Conservation (phyloP, 2,329 filamentous ascomycete species). For the Elsinoe ampelina region DNA sequence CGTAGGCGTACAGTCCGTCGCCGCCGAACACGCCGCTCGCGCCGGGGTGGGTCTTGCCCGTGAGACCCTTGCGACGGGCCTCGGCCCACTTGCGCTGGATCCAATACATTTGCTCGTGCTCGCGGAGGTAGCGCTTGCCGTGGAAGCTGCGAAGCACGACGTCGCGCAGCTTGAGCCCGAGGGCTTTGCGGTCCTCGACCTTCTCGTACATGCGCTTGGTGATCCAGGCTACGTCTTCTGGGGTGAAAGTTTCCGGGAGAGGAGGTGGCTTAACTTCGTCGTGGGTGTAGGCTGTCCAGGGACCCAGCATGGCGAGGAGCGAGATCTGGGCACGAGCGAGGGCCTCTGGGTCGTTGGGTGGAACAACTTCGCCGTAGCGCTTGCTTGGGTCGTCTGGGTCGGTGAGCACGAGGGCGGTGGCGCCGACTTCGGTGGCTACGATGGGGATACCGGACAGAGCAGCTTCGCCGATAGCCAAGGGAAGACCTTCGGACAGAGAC, state of each 20-base stretch:
- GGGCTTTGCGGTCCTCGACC: constrained; percentile 43
- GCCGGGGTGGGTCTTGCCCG: constrained; percentile 12
- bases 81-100: constrained; percentile 18
- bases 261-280: constrained; percentile 36
- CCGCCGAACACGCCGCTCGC: constrained; percentile 13
- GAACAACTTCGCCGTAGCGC: constrained; percentile 53
- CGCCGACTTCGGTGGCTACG: constrained; percentile 48
- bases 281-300: constrained; percentile 51
- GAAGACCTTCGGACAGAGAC: constrained; percentile 47
- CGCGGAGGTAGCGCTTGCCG: constrained; percentile 49
- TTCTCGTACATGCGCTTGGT: constrained; percentile 52
- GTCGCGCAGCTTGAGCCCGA: constrained; percentile 49
- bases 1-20: constrained; percentile 14
- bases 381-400: constrained; percentile 37
- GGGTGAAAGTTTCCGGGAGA: constrained; percentile 41
- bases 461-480: constrained; percentile 50
- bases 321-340: constrained; percentile 54
- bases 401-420: constrained; percentile 45
- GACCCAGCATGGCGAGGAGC: constrained; percentile 51
- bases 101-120: constrained; percentile 25
- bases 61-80: constrained; percentile 8
- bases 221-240: constrained; percentile 44
- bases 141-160: constrained; percentile 52
- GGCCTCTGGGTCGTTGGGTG: constrained; percentile 52
- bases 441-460: constrained; percentile 48